These are phyloP conservation scores for Penicillium brasilianum DNA, from an alignment of 2,329 filamentous ascomycete genomes.

Conservation along the genomic window DNA sequence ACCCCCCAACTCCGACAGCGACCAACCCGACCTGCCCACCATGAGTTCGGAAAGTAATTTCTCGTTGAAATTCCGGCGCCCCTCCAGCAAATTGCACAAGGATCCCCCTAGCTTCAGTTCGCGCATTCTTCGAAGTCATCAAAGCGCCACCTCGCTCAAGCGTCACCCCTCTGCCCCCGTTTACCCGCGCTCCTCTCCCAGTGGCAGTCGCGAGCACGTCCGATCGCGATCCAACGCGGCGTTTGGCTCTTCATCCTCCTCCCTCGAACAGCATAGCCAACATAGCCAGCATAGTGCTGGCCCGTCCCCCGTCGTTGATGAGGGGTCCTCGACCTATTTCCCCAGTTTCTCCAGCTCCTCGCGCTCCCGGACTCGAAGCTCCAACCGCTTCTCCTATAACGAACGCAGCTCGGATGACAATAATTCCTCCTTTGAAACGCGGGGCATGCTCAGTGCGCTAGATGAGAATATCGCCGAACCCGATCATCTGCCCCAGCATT, in stretches of 20 bases:
- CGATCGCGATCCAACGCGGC: conserved; percentile 52
- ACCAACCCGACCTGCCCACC: conserved; percentile 28
- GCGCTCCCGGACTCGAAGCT: conserved; percentile 42
- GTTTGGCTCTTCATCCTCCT: conserved; percentile 55
- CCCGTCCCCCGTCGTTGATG: conserved; percentile 46
- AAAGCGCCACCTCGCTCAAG: conserved; percentile 51
- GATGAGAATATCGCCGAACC: conserved; percentile 47
- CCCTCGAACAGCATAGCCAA: conserved; percentile 43
- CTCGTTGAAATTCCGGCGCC: conserved; percentile 47
- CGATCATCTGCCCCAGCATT: conserved; percentile 36
- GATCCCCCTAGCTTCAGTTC: conserved; percentile 50
- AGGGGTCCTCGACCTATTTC: conserved; percentile 33
- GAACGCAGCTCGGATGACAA: conserved; percentile 52
- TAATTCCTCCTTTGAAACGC: conserved; percentile 48
- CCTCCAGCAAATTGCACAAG: conserved; percentile 52
- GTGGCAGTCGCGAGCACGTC: conserved; percentile 47
- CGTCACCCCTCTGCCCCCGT: conserved; percentile 54
- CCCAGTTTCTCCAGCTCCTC: conserved; percentile 34
- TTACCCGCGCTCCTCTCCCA: conserved; percentile 49
- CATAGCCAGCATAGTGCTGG: conserved; percentile 40
- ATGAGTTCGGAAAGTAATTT: conserved; percentile 44
- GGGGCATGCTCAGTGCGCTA: conserved; percentile 51
- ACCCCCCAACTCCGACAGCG: conserved; percentile 22
- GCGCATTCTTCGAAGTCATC: conserved; percentile 49
- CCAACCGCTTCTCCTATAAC: conserved; percentile 43